A percentile compares a stretch with the other conserved stretches of the same genome.
Evolutionary conservation across 306 rosid genomes (phyloP).

Genomic region (Inga leiocalycina): DNA sequence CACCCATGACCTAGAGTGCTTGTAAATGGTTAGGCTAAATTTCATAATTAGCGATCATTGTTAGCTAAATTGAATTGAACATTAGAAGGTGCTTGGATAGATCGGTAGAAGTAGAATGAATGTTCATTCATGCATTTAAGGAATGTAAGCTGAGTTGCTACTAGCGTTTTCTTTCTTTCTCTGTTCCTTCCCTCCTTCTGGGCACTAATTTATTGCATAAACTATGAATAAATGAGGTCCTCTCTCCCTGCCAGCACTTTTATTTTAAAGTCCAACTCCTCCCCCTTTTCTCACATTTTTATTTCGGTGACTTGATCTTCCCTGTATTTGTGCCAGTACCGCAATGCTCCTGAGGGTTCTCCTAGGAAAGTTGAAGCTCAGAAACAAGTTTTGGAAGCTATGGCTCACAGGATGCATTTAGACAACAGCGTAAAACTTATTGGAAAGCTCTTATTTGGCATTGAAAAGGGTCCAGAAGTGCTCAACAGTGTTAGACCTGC

Average conservation of each 20-base stretch:
- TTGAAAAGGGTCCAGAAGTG: slow-evolving; percentile 71
- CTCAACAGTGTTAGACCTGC: slow-evolving; percentile 57
- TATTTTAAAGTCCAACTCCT: neutral
- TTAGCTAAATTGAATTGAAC: slow-evolving; percentile 19
- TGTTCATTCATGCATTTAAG: slow-evolving; percentile 22
- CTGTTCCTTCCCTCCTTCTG: slow-evolving; percentile 6
- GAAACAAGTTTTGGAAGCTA: slow-evolving; percentile 81
- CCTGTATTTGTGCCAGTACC: slow-evolving; percentile 56
- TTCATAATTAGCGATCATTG: neutral
- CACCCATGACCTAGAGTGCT: neutral
- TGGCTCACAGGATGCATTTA: slow-evolving; percentile 85
- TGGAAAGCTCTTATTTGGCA: slow-evolving; percentile 83
- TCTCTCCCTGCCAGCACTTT: neutral
- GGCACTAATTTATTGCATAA: slow-evolving; percentile 12
- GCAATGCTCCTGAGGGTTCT: slow-evolving; percentile 87
- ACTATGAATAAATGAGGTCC: slow-evolving; percentile 6
- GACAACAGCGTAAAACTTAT: slow-evolving; percentile 74
- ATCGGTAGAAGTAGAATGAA: neutral
- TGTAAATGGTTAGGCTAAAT: slow-evolving; percentile 26
- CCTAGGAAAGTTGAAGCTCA: slow-evolving; percentile 70
- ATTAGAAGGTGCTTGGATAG: neutral
- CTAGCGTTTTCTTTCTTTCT: neutral
- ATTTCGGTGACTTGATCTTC: slow-evolving; percentile 29
- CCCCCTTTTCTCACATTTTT: neutral
- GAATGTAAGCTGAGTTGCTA: neutral